Evolutionary conservation across 2,329 filamentous ascomycete species (phyloP).

Genomic region (Pyrenochaeta sp.): DNA sequence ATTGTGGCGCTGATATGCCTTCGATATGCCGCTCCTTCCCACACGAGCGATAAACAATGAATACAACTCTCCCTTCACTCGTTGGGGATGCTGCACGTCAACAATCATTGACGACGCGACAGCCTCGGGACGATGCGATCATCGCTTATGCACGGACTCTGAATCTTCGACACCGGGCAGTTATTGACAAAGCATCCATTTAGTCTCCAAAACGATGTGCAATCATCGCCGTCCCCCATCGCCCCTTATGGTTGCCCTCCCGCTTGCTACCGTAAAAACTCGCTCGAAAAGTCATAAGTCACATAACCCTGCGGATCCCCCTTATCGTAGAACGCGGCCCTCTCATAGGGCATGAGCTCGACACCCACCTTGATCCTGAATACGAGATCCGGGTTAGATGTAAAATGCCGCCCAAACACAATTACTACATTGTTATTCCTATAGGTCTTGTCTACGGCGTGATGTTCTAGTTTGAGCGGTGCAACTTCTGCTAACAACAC

Average conservation of each 20-base stretch:
- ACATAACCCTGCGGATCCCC: neutral
- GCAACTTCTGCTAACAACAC: constrained; percentile 51
- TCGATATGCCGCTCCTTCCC: neutral
- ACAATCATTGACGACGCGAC: neutral
- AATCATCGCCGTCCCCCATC: neutral
- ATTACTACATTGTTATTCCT: constrained; percentile 50
- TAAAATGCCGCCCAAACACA: constrained; percentile 55
- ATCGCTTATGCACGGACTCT: neutral
- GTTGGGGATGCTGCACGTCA: neutral
- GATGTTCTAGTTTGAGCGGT: constrained; percentile 39
- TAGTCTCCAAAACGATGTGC: neutral
- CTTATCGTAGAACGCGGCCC: neutral
- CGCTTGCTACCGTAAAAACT: neutral
- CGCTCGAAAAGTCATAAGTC: neutral
- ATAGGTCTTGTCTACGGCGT: constrained; percentile 47
- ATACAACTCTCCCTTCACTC: neutral
- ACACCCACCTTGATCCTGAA: neutral
- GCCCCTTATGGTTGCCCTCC: neutral
- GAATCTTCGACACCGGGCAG: no score
- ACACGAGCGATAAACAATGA: neutral
- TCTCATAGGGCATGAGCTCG: neutral
- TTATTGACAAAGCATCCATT: no score
- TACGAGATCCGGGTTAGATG: constrained; percentile 51
- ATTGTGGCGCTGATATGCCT: constrained; percentile 11
- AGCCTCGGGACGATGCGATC: neutral